phyloP scores from a whole-genome alignment of 2,329 filamentous ascomycete species.

The Stagonosporopsis cucurbitacearum region DNA sequence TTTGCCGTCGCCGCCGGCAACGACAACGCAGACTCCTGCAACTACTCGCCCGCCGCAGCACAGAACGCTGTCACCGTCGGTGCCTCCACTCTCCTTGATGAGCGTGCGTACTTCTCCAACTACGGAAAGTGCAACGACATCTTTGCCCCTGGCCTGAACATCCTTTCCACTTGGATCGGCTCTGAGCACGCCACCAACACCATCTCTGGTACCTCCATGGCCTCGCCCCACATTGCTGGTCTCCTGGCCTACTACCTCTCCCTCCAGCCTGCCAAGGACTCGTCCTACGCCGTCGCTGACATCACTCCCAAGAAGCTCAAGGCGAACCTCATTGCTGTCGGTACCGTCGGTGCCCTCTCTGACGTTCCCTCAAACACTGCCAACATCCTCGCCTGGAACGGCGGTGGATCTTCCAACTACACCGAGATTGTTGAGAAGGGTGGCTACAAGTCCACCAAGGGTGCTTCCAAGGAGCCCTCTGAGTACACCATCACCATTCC shows the following conservation, averaged over 20 bases:
- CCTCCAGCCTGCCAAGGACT: slow-evolving; percentile 88
- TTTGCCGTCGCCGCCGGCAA: slow-evolving; percentile 98
- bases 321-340: slow-evolving; percentile 81
- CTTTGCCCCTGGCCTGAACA: slow-evolving; percentile 96
- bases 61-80: slow-evolving; percentile 93
- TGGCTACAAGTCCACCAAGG: slow-evolving; percentile 65
- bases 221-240: slow-evolving; percentile 76
- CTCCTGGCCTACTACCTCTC: slow-evolving; percentile 98
- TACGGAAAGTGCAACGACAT: slow-evolving; percentile 99
- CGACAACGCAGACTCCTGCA: slow-evolving; percentile 98
- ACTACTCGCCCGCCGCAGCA: slow-evolving; percentile 96
- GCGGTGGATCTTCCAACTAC: slow-evolving; percentile 93
- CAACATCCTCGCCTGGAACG: slow-evolving; percentile 99
- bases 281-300: slow-evolving; percentile 85
- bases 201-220: slow-evolving; percentile 80
- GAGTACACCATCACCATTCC: slow-evolving; percentile 47
- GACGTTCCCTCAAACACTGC: slow-evolving; percentile 86
- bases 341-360: slow-evolving; percentile 76
- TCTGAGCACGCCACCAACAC: slow-evolving; percentile 96
- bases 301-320: slow-evolving; percentile 96
- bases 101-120: slow-evolving; percentile 99
- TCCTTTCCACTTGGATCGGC: slow-evolving; percentile 97
- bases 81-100: slow-evolving; percentile 89
- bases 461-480: slow-evolving; percentile 46
- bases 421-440: slow-evolving; percentile 77